A percentile compares a stretch with the other conserved stretches of the same genome.
phyloP scores from a whole-genome alignment of 2,329 filamentous ascomycete genomes.

The Magnaporthiopsis incrustans region DNA sequence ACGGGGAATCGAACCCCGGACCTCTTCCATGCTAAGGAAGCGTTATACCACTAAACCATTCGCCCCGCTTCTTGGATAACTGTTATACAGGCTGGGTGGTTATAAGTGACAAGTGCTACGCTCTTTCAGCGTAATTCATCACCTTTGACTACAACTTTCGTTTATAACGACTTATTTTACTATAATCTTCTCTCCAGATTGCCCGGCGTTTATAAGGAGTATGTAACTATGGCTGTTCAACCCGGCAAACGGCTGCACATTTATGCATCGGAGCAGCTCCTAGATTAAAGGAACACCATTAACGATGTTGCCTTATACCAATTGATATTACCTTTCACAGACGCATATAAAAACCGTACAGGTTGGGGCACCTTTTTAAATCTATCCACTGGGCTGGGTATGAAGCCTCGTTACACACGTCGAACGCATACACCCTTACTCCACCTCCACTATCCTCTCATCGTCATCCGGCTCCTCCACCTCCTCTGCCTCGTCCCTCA shows the following conservation, averaged over 20 bases:
- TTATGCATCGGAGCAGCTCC: no score
- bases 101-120: neutral
- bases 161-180: no score
- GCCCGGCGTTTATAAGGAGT: no score
- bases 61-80: neutral
- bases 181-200: no score
- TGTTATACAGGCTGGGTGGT: neutral
- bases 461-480: conserved; percentile 39
- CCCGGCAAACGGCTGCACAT: no score
- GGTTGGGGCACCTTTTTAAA: neutral
- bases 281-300: no score
- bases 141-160: no score
- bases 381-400: no score
- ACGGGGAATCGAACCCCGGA: conserved; percentile 7
- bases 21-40: conserved; percentile 9
- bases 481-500: conserved; percentile 55
- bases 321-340: no score
- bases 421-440: conserved; percentile 10
- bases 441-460: conserved; percentile 48
- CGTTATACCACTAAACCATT: conserved; percentile 9
- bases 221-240: no score
- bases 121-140: neutral
- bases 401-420: no score
- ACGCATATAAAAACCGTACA: neutral
- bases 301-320: no score